Evolutionary conservation across 495 filamentous ascomycete genomes (phyloP).

Genomic region (Chaetomium cochliodes): DNA sequence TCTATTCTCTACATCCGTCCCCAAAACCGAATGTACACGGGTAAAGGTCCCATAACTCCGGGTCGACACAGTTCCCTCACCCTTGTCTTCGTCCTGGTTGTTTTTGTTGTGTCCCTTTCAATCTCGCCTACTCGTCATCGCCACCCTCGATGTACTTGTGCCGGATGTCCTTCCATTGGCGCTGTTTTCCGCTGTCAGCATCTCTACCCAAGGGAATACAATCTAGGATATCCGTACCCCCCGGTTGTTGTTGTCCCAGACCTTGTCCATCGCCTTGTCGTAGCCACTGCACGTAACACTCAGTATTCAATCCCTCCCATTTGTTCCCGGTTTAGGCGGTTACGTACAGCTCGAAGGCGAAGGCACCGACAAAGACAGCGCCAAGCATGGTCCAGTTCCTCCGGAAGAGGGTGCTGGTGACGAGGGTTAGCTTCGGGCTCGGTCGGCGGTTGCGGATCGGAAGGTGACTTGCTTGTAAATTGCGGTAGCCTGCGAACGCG

Average conservation of each 20-base stretch:
- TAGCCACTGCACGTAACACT: conserved; percentile 59
- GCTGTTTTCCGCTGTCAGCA: conserved; percentile 54
- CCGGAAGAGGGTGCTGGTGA: conserved; percentile 73
- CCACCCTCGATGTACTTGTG: conserved; percentile 68
- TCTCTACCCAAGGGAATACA: not conserved
- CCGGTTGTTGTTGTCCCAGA: conserved; percentile 87
- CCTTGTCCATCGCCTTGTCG: conserved; percentile 68
- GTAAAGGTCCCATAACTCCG: conserved; percentile 6
- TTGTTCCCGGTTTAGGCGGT: not conserved
- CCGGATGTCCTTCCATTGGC: conserved; percentile 99
- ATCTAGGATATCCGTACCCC: conserved; percentile 64
- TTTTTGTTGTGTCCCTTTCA: not conserved
- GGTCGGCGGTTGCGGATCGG: conserved; percentile 22
- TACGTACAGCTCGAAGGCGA: conserved; percentile 89
- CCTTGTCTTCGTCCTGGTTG: not conserved
- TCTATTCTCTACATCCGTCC: conserved; percentile 32
- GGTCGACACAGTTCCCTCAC: conserved; percentile 4
- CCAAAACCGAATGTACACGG: conserved; percentile 30
- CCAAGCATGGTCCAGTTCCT: conserved; percentile 83
- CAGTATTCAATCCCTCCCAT: conserved; percentile 22
- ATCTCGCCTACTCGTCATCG: conserved; percentile 33
- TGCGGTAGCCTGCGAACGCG: conserved; percentile 45
- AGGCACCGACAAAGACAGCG: conserved; percentile 79
- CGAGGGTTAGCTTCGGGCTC: conserved; percentile 33
- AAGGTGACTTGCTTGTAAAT: conserved; percentile 77